Base-by-base conservation (phyloP, 441 rosid genomes). In the Mallotus repandus region DNA sequence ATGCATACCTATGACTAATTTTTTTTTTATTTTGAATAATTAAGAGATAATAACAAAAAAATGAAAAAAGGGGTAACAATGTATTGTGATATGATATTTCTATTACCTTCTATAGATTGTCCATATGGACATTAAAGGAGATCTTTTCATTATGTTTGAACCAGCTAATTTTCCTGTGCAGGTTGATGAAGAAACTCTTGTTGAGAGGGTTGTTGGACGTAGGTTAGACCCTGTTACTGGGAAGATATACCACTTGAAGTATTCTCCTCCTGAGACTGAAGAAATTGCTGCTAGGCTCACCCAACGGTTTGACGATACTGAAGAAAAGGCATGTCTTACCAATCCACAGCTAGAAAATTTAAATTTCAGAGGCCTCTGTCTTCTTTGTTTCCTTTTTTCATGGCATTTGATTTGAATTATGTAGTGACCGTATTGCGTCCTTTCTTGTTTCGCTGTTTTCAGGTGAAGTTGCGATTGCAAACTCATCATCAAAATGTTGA, bases 281-380 rank as follows among this genome's bases (percentile, higher is more conserved):
- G 97, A 89, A 84, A 87, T 95, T 19, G 95, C 98, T 63, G 88
- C 90, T 41, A 89, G 99, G 75, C 88, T 91, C 61, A 88, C 93
- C 52, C 96, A 91, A 78, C 89, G 96, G 50, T 92, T 95, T 80
- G 99, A 95, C 80, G 98, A 95, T 81, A 95, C 99, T 0, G 93
- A 88, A 84, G 98, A 92, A 75, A 95, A 91, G 98, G 99, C 81
- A 86, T 68, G 87, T 80, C 57, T 63, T 32, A 60, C 53, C 45
- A 46, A 64, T 59, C 43, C 75, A 18, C 58, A 45, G 57, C 59
- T 74, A 71, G 66, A 45, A 50, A 45, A 14, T n/a, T 71, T 74
- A 52, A 16, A 50, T 41, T 29, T 43, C 21, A 38, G 43, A 64
- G 18, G 41, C 63, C 3, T 25, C 1, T 71, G 21, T 56, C 2